A percentile compares a stretch with the other conserved stretches of the same genome.
phyloP scores from a whole-genome alignment of 306 rosid genomes.

The Lathyrus oleraceus region DNA sequence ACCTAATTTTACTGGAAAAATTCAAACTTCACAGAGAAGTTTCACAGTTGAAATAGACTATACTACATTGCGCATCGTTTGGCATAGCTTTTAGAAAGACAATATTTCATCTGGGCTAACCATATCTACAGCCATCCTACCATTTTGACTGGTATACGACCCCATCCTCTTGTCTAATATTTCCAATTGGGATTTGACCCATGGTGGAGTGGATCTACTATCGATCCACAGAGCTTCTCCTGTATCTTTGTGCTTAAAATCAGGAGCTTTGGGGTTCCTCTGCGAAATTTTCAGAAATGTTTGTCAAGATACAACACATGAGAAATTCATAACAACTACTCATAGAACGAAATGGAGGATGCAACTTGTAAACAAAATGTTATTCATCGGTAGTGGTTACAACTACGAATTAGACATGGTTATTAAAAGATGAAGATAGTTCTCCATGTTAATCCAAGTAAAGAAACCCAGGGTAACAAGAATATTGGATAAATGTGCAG shows the following conservation, averaged over 20 bases:
- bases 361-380: neutral
- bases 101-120: constrained; percentile 45
- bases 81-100: constrained; percentile 45
- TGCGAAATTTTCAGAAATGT: constrained; percentile 41
- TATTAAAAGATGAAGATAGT: neutral
- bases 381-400: constrained; percentile 5
- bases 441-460: constrained; percentile 9
- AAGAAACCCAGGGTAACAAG: constrained; percentile 12
- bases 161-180: constrained; percentile 72
- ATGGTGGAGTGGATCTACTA: constrained; percentile 73
- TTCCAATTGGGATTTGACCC: constrained; percentile 88
- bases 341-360: neutral
- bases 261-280: constrained; percentile 89
- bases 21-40: constrained; percentile 38
- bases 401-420: constrained; percentile 6
- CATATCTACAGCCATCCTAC: constrained; percentile 46
- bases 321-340: constrained; percentile 23
- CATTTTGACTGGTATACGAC: constrained; percentile 46
- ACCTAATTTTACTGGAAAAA: constrained; percentile 17
- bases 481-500: neutral
- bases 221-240: constrained; percentile 95
- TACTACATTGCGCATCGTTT: constrained; percentile 7
- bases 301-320: neutral
- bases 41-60: neutral
- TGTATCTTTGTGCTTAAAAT: constrained; percentile 92